Conservation (phyloP, 805 yeast species). For the Teunomyces gatunensis region DNA sequence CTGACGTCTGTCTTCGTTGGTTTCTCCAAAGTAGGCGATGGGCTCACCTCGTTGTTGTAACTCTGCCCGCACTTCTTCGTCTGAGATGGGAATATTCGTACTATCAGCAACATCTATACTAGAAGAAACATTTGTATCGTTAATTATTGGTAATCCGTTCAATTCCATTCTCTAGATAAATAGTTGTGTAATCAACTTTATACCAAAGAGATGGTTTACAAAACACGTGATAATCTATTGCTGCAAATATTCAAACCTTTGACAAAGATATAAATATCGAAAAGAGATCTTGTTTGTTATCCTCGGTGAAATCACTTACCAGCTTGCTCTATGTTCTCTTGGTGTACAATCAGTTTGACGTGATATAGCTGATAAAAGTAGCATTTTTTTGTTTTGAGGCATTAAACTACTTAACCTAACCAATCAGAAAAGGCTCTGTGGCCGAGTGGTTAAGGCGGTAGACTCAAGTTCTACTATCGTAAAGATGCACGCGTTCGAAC, state of each 20-base stretch:
- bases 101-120: neutral
- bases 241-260: too few relatives aligned
- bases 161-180: neutral
- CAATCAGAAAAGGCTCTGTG: neutral
- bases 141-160: constrained; percentile 1
- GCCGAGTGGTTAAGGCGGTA: constrained; percentile 5
- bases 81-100: constrained; percentile 55
- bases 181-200: neutral
- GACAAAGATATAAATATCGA: too few relatives aligned
- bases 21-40: constrained; percentile 56
- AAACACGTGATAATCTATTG: neutral
- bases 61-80: constrained; percentile 53
- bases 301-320: too few relatives aligned
- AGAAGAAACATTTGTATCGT: neutral
- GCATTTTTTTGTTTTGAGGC: neutral
- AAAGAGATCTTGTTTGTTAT: too few relatives aligned
- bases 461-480: constrained; percentile 4
- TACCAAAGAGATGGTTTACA: neutral
- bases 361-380: neutral
- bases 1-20: constrained; percentile 55
- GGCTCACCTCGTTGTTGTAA: constrained; percentile 58
- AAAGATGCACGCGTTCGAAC: constrained; percentile 5
- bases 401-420: neutral
- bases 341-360: neutral
- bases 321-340: too few relatives aligned